A percentile compares a stretch with the other conserved stretches of the same genome.
These are phyloP conservation scores for Sordariomycetes sp. DNA, from an alignment of 2,329 filamentous ascomycete species.

Conservation along the genomic window DNA sequence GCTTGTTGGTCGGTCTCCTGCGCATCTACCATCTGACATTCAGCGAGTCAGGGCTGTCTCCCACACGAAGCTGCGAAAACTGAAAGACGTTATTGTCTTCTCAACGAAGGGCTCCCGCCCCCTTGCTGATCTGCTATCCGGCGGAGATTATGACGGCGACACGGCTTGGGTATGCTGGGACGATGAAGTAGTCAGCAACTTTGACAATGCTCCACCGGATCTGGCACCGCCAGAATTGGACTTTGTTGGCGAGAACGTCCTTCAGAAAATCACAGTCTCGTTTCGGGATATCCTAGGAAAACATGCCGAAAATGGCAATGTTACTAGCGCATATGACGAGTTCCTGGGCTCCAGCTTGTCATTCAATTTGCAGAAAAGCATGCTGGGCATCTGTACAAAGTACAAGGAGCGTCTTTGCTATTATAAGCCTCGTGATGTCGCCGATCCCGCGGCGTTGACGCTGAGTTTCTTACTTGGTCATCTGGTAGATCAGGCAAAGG, in stretches of 20 bases:
- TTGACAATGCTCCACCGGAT: slow-evolving; percentile 46
- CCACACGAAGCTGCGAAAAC: slow-evolving; percentile 48
- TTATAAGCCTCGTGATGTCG: slow-evolving; percentile 40
- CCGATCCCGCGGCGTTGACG: slow-evolving; percentile 28
- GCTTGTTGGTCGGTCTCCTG: slow-evolving; percentile 60
- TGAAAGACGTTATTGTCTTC: slow-evolving; percentile 79
- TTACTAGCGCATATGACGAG: slow-evolving; percentile 20
- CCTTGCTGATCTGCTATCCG: slow-evolving; percentile 62
- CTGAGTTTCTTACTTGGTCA: slow-evolving; percentile 43
- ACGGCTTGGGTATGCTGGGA: slow-evolving; percentile 75
- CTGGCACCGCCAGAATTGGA: slow-evolving; percentile 24
- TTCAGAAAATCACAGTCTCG: slow-evolving; percentile 36
- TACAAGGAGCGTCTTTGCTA: slow-evolving; percentile 58
- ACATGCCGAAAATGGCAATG: slow-evolving; percentile 10
- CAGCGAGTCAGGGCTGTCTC: slow-evolving; percentile 56
- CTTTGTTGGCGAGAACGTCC: slow-evolving; percentile 33
- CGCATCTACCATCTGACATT: slow-evolving; percentile 62
- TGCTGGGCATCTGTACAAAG: slow-evolving; percentile 56
- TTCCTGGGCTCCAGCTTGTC: slow-evolving; percentile 45
- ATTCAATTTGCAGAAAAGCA: slow-evolving; percentile 46
- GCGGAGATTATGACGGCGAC: slow-evolving; percentile 77
- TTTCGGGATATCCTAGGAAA: slow-evolving; percentile 34
- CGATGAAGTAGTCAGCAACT: slow-evolving; percentile 52
- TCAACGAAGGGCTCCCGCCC: slow-evolving; percentile 50
- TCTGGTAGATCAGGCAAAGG: slow-evolving; percentile 49